Evolutionary conservation across 2,329 filamentous ascomycete genomes (phyloP).

Genomic region (Dryadomyces sulphureus): DNA sequence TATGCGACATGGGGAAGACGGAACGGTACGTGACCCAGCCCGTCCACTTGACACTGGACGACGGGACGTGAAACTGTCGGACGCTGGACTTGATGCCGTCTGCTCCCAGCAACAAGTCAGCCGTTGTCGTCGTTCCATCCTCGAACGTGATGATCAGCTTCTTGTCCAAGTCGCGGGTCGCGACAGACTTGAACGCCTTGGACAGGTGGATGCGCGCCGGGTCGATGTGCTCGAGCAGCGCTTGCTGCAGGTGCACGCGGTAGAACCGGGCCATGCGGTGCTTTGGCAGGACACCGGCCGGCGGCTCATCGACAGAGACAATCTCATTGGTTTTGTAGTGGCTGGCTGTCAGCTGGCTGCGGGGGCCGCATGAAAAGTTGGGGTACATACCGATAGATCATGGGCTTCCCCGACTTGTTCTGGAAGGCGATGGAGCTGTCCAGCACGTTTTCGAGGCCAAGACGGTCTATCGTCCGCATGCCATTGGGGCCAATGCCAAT

Average conservation of each 20-base stretch:
- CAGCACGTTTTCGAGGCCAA: constrained; percentile 31
- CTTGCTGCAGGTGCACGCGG: constrained; percentile 32
- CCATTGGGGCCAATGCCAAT: constrained; percentile 35
- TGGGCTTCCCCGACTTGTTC: constrained; percentile 24
- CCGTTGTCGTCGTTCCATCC: constrained; percentile 27
- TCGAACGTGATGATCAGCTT: constrained; percentile 26
- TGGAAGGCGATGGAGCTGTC: constrained; percentile 24
- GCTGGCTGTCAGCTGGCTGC: constrained; percentile 9
- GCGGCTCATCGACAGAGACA: constrained; percentile 26
- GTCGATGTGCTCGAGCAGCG: constrained; percentile 29
- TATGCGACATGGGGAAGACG: constrained; percentile 25
- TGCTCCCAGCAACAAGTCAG: constrained; percentile 34
- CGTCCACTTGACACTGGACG: constrained; percentile 23
- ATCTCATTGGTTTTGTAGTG: constrained; percentile 29
- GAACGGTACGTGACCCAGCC: constrained; percentile 29
- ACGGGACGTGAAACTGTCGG: constrained; percentile 26
- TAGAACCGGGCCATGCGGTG: constrained; percentile 30
- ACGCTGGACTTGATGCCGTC: constrained; percentile 37
- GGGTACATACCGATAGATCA: constrained; percentile 26
- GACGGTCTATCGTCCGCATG: constrained; percentile 32
- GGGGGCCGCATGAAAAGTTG: too few species aligned
- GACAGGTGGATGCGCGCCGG: constrained; percentile 24
- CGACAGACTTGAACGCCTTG: constrained; percentile 24
- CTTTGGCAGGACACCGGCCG: constrained; percentile 19
- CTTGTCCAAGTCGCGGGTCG: constrained; percentile 14